phyloP scores from a whole-genome alignment of 1,284 basidiomycete genomes.

The Leccinum laetum region DNA sequence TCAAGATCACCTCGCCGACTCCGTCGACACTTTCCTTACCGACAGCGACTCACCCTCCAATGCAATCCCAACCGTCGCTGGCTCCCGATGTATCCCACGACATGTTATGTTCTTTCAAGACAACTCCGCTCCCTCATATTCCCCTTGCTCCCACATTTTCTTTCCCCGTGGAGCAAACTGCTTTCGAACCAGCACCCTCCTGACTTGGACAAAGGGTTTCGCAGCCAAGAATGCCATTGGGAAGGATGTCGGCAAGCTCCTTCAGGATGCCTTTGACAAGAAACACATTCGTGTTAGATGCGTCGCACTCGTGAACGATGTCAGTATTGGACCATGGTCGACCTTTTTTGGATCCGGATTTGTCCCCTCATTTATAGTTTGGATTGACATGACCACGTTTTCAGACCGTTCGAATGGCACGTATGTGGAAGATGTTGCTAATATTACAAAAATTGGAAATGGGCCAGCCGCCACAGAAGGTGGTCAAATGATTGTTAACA shows the following conservation, averaged over 20 bases:
- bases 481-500: slow-evolving; percentile 93
- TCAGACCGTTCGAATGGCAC: slow-evolving; percentile 97
- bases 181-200: slow-evolving; percentile 83
- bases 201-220: slow-evolving; percentile 99
- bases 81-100: slow-evolving; percentile 21
- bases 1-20: slow-evolving; percentile 93
- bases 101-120: slow-evolving; percentile 24
- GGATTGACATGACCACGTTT: slow-evolving; percentile 7
- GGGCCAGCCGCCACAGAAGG: slow-evolving; percentile 57
- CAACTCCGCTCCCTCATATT: slow-evolving; percentile 51
- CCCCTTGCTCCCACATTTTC: slow-evolving; percentile 94
- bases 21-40: slow-evolving; percentile 94
- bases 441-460: slow-evolving; percentile 82
- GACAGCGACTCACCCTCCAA: slow-evolving; percentile 46
- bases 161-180: slow-evolving; percentile 97
- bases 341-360: background rate
- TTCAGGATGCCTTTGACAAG: slow-evolving; percentile 93
- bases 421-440: slow-evolving; percentile 86
- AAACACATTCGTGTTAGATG: slow-evolving; percentile 95
- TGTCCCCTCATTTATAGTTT: background rate
- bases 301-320: slow-evolving; percentile 96
- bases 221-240: slow-evolving; percentile 89
- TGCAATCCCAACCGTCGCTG: slow-evolving; percentile 44
- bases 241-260: slow-evolving; percentile 87
- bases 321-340: slow-evolving; percentile 40